Conservation (phyloP, 1,284 basidiomycete species). For the Puccinia coronata region DNA sequence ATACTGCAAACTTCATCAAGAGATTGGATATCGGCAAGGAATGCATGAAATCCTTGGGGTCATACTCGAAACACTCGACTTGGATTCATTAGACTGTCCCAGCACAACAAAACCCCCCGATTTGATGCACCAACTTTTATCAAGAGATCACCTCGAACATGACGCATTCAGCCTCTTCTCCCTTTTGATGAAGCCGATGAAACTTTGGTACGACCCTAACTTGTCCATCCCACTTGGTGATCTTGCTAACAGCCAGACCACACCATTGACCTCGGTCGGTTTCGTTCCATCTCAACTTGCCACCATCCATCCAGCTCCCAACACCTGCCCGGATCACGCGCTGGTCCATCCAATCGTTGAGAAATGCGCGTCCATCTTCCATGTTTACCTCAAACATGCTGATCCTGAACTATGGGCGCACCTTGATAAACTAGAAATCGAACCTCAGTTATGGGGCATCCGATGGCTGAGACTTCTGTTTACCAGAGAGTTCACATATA, state of each 20-base stretch:
- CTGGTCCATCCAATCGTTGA: constrained; percentile 48
- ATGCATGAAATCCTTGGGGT: constrained; percentile 58
- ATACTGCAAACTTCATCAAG: constrained; percentile 54
- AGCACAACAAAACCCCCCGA: neutral
- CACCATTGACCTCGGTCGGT: constrained; percentile 12
- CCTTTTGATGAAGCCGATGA: constrained; percentile 54
- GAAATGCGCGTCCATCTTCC: constrained; percentile 50
- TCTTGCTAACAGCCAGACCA: constrained; percentile 22
- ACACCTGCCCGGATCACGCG: constrained; percentile 42
- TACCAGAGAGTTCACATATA: constrained; percentile 54
- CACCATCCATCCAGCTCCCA: constrained; percentile 48
- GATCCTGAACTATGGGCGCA: constrained; percentile 55
- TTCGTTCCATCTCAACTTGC: constrained; percentile 26
- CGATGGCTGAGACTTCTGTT: constrained; percentile 57
- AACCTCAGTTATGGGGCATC: constrained; percentile 56
- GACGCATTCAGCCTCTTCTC: constrained; percentile 55
- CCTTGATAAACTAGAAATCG: constrained; percentile 54
- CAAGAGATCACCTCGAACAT: constrained; percentile 53
- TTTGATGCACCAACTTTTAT: constrained; percentile 51
- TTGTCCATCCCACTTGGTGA: constrained; percentile 15
- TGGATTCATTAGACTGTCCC: constrained; percentile 19
- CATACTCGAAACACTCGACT: constrained; percentile 54
- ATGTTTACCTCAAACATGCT: constrained; percentile 50
- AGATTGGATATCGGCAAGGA: constrained; percentile 57
- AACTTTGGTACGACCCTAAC: constrained; percentile 55